Conservation (phyloP, 805 yeast genomes). For the Wickerhamiella cacticola region DNA sequence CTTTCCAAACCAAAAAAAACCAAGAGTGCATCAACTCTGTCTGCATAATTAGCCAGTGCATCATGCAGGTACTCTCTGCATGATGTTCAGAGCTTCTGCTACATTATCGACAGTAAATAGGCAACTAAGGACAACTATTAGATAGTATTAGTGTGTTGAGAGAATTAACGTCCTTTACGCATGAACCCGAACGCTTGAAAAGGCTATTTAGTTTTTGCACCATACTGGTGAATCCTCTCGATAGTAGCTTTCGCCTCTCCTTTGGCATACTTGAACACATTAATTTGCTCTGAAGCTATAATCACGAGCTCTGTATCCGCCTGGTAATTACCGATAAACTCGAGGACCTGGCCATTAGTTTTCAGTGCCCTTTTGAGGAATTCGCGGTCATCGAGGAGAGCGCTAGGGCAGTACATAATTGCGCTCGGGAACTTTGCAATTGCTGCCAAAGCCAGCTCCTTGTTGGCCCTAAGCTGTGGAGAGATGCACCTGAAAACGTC, state of each 20-base stretch:
- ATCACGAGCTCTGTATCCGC: background rate
- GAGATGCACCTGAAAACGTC: too few species aligned
- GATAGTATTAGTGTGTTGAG: too few species aligned
- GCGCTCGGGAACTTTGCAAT: background rate
- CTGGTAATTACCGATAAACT: background rate
- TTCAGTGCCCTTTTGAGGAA: background rate
- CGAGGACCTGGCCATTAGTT: background rate
- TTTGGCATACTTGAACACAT: background rate
- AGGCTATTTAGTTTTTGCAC: background rate
- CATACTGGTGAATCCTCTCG: background rate
- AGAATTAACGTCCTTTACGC: too few species aligned
- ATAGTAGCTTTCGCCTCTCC: background rate
- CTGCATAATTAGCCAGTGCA: too few species aligned
- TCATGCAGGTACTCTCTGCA: too few species aligned
- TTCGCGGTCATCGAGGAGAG: background rate
- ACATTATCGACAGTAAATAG: too few species aligned
- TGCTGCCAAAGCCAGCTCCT: too few species aligned
- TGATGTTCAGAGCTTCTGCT: too few species aligned
- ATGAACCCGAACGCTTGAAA: background rate
- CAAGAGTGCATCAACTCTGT: too few species aligned
- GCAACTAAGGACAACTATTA: too few species aligned
- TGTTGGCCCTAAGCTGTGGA: too few species aligned
- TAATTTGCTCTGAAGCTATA: background rate
- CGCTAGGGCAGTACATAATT: background rate
- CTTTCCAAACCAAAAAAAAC: too few species aligned